These are phyloP conservation scores for Phytophthora uliginosa DNA, from an alignment of 352 stramenopile genomes.

Conservation along the genomic window DNA sequence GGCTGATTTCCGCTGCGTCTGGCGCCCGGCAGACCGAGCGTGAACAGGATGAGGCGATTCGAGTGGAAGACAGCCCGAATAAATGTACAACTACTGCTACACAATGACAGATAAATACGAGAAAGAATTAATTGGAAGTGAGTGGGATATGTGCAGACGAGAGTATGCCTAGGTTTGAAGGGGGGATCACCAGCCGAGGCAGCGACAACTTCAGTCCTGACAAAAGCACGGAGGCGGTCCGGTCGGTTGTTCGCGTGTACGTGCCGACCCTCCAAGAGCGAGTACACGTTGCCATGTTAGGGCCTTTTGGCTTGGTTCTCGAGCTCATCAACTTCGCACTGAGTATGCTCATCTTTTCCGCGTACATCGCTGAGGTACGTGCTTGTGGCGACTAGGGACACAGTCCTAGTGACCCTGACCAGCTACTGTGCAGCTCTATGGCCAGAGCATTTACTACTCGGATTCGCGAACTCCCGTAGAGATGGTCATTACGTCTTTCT, in stretches of 20 bases:
- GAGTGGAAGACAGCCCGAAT: slow-evolving; percentile 23
- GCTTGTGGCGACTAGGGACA: neutral
- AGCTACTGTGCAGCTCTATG: slow-evolving; percentile 50
- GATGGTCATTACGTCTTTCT: slow-evolving; percentile 59
- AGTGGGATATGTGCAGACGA: slow-evolving; percentile 11
- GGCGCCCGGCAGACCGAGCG: neutral
- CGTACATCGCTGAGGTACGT: slow-evolving; percentile 69
- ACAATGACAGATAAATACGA: neutral
- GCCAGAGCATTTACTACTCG: slow-evolving; percentile 6
- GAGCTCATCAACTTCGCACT: slow-evolving; percentile 70
- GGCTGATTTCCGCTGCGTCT: slow-evolving; percentile 11
- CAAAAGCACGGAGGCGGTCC: slow-evolving; percentile 9
- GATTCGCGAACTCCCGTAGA: slow-evolving; percentile 18
- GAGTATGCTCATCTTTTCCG: slow-evolving; percentile 67
- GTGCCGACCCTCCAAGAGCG: slow-evolving; percentile 58
- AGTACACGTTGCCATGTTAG: slow-evolving; percentile 42
- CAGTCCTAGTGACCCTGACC: neutral
- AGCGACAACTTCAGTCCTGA: slow-evolving; percentile 11
- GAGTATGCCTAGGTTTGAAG: slow-evolving; percentile 19
- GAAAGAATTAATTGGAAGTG: neutral
- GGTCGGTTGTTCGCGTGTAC: slow-evolving; percentile 53
- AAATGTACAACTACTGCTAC: slow-evolving; percentile 20
- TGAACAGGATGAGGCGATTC: slow-evolving; percentile 24
- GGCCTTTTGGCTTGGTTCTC: slow-evolving; percentile 52
- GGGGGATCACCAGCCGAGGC: slow-evolving; percentile 1